Evolutionary conservation across 2,329 filamentous ascomycete species (phyloP), one percentile per base, ranked within the genome.

Genomic region (Diplodia scrobiculata): DNA sequence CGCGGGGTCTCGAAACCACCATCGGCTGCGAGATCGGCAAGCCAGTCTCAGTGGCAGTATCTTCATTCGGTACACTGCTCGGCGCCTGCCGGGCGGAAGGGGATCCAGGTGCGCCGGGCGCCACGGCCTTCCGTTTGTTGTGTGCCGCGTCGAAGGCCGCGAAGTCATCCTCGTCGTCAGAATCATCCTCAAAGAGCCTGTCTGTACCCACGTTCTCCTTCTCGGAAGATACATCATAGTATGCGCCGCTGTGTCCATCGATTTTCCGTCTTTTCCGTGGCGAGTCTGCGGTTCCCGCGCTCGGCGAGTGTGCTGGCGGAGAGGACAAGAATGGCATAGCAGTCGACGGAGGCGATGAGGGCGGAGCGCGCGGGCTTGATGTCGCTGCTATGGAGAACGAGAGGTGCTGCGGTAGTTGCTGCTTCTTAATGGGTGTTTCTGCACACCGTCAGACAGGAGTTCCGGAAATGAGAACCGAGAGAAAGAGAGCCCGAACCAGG

Each of bases 271-370:
- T 72, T 68, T 79, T 79, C 69, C 75, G 75, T 9, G 76, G 73
- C 58, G 79, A 76, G 67, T 76, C 66, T 59, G 66, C 69, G 14
- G 75, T 75, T 32, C 77, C 76, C 1, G 85, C 85, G 71, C 81
- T 86, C 6, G 80, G 76, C 2, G 86, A 84, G 67, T 86, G 86
- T 29, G 80, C 73, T 21, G 87, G 76, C 2, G 87, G 84, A 14
- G 87, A 88, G 6, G 87, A 88, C 47, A 84, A 80, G 45, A 83
- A 80, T 29, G 85, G 78, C 86, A 90, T 89, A 65, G 83, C 84
- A 82, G 82, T 72, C 71, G 70, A 73, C n/a, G 83, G 86, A 47
- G 80, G 79, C 32, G 81, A 83, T 1, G 79, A 80, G 13, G 76
- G 73, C 11, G 73, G 67, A 3, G 41, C 59, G 45, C 70, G 58